Base-by-base conservation (phyloP, 495 filamentous ascomycete genomes). In the Alectoria sarmentosa region DNA sequence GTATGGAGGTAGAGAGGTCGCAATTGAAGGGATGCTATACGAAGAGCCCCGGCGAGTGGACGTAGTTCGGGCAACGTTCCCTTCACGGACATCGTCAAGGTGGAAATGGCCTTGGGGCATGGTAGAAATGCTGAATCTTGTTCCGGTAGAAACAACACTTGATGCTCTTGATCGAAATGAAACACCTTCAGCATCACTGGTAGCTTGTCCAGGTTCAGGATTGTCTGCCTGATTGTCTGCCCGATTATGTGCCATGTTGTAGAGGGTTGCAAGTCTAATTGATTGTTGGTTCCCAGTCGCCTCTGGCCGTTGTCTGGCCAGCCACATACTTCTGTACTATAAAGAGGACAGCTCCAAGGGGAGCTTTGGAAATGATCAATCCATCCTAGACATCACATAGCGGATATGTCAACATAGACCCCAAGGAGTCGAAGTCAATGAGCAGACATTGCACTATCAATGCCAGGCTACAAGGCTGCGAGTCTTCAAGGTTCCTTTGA, bases 101-200 rank as follows among this genome's bases (percentile, higher is more conserved):
- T 57, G 46, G 11, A 44, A 55, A 28, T n/a, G 36, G 1, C 63
- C 65, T 37, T 61, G 65, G 19, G 65, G 62, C 28, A 67, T 32
- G 10, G 65, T 70, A 6, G 62, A 56, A 32, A 65, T 49, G 55
- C 61, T 65, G 59, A 65, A 67, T 58, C 48, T 70, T 13, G 65
- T 70, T 8, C 66, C 66, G 4, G 68, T 70, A 9, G 68, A 65
- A 19, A 70, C 60, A 19, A 70, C 52, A 60, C 62, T 65, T 5
- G 67, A 69, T 17, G 68, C 68, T 9, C 65, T 52, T 6, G 68
- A 70, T n/a, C 68, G 58, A 1, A 59, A 32, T 19, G 67, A 69
- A 10, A 15, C 62, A 2, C 2, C 58, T 19, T 57, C 56, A 1
- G 36, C 9, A 42, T 39, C 23, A 39, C 39, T 30, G 37, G 52